Evolutionary conservation across 2,329 filamentous ascomycete genomes (phyloP).

Genomic region (Microdochium paspali): DNA sequence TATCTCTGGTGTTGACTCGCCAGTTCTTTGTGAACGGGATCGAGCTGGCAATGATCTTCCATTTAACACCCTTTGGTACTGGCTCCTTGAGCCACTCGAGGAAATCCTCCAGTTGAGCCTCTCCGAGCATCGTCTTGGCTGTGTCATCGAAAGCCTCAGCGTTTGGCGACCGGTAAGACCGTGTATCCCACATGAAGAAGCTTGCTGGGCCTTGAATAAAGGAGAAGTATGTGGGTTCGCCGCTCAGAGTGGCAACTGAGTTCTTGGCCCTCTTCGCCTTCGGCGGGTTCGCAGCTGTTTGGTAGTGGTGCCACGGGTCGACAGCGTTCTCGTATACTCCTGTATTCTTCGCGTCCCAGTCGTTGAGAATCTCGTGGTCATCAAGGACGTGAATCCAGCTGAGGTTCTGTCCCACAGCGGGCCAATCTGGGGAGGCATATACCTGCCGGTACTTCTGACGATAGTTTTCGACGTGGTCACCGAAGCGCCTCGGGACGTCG

Average conservation of each 20-base stretch:
- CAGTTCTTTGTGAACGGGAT: conserved; percentile 98
- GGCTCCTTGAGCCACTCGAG: conserved; percentile 65
- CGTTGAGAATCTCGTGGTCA: conserved; percentile 93
- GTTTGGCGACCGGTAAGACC: conserved; percentile 71
- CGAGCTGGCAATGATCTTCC: conserved; percentile 87
- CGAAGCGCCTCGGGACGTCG: conserved; percentile 77
- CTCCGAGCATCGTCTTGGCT: conserved; percentile 81
- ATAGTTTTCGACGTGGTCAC: conserved; percentile 64
- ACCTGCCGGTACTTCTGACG: conserved; percentile 87
- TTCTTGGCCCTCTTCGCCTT: conserved; percentile 38
- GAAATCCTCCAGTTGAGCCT: conserved; percentile 69
- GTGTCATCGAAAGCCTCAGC: conserved; percentile 46
- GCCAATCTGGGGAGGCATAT: conserved; percentile 94
- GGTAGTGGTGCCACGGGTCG: conserved; percentile 82
- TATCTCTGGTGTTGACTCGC: conserved; percentile 79
- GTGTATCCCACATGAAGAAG: conserved; percentile 92
- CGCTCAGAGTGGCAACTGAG: conserved; percentile 31
- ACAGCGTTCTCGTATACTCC: conserved; percentile 71
- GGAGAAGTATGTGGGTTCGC: conserved; percentile 61
- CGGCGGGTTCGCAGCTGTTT: conserved; percentile 77
- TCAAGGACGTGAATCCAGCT: conserved; percentile 97
- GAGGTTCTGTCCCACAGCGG: conserved; percentile 61
- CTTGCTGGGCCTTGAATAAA: conserved; percentile 85
- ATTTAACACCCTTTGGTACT: conserved; percentile 69
- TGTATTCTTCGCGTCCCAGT: conserved; percentile 77